A percentile compares a stretch with the other conserved stretches of the same genome.
Conservation (phyloP, 2,329 filamentous ascomycete genomes). For the Stachybotrys chlorohalonatus region DNA sequence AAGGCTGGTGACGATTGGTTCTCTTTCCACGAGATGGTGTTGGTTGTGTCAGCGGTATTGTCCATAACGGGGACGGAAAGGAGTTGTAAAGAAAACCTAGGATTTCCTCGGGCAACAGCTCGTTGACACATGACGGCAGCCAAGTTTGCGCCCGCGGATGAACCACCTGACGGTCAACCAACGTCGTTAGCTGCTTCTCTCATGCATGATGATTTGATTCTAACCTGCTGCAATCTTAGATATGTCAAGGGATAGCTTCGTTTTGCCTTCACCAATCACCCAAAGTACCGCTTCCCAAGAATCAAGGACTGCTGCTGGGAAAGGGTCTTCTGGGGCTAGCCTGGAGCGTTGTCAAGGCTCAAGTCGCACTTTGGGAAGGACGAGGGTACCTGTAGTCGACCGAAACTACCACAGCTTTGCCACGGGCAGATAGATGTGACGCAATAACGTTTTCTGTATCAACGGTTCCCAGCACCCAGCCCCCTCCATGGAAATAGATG, state of each 20-base stretch:
- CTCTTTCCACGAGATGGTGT: conserved; percentile 36
- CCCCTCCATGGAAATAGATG: conserved; percentile 49
- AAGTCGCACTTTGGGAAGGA: not conserved
- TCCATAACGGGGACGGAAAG: conserved; percentile 50
- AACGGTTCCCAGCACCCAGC: conserved; percentile 50
- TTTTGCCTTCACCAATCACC: conserved; percentile 18
- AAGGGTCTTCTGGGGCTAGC: conserved; percentile 47
- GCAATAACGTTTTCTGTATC: conserved; percentile 49
- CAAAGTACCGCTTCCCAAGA: conserved; percentile 47
- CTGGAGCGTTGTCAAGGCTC: conserved; percentile 12
- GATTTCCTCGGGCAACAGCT: conserved; percentile 25
- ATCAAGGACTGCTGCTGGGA: conserved; percentile 47
- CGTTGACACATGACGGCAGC: conserved; percentile 36
- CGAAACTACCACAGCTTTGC: conserved; percentile 42
- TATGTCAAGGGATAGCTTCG: conserved; percentile 27
- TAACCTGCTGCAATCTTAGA: conserved; percentile 8
- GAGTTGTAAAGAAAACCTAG: conserved; percentile 30
- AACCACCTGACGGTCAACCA: not conserved
- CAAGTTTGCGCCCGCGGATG: conserved; percentile 4
- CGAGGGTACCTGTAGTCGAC: conserved; percentile 41
- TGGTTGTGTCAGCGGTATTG: conserved; percentile 36
- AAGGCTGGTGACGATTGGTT: conserved; percentile 43
- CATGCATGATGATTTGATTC: not conserved
- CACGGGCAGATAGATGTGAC: conserved; percentile 41
- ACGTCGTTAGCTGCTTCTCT: not conserved